Percentiles rank a stretch among this genome's conserved stretches.
Evolutionary conservation across 1,284 basidiomycete genomes (phyloP).

Genomic region (Singerocomus rubriflavus): DNA sequence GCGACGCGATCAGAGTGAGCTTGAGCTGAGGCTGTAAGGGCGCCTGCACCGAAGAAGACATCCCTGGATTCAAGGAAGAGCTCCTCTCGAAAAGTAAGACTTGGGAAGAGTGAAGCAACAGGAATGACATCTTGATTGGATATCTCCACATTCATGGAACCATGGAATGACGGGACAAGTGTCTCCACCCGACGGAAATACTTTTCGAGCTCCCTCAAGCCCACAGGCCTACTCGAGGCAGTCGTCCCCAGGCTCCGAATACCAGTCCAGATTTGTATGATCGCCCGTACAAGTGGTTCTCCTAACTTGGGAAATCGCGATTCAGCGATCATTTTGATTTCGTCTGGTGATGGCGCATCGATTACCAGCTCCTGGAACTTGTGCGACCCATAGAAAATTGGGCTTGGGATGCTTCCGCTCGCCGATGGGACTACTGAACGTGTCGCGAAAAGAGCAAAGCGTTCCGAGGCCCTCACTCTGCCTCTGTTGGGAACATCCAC

Average conservation of each 20-base stretch:
- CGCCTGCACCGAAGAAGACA: constrained; percentile 83
- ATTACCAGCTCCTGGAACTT: constrained; percentile 77
- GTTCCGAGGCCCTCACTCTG: constrained; percentile 66
- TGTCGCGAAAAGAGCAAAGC: constrained; percentile 81
- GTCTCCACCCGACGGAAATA: constrained; percentile 77
- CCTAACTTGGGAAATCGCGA: constrained; percentile 64
- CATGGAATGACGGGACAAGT: constrained; percentile 51
- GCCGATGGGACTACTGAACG: constrained; percentile 54
- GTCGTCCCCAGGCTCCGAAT: constrained; percentile 48
- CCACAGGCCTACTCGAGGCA: constrained; percentile 59
- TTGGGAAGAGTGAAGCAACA: constrained; percentile 50
- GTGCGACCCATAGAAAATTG: constrained; percentile 79
- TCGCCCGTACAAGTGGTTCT: constrained; percentile 41
- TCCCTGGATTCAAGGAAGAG: constrained; percentile 90
- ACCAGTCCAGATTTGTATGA: constrained; percentile 65
- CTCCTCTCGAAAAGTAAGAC: constrained; percentile 82
- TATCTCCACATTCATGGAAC: constrained; percentile 44
- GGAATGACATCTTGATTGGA: constrained; percentile 23
- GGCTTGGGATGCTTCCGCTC: constrained; percentile 43
- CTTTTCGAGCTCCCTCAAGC: constrained; percentile 86
- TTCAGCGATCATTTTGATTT: constrained; percentile 69
- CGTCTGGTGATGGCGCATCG: constrained; percentile 56
- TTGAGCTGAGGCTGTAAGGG: constrained; percentile 51
- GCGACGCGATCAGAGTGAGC: constrained; percentile 51
- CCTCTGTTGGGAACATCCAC: constrained; percentile 71